Conservation (phyloP, 495 filamentous ascomycete species). For the Schizothecium vesticola region DNA sequence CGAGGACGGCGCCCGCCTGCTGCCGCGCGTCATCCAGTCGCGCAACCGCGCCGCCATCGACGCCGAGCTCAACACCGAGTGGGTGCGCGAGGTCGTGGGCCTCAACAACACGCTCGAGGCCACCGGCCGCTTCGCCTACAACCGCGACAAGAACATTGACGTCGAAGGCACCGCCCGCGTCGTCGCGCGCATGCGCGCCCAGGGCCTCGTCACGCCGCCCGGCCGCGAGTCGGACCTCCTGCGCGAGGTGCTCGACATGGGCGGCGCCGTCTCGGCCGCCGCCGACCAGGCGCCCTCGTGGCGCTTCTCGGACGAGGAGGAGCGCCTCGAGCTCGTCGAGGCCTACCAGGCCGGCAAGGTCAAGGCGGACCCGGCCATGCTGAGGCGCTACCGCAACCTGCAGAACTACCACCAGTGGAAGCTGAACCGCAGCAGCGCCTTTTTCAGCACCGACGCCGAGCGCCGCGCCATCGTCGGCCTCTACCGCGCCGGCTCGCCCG, state of each 20-base stretch:
- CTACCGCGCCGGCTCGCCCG: neutral
- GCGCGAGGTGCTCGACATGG: constrained; percentile 17
- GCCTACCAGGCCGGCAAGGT: neutral
- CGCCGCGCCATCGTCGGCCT: neutral
- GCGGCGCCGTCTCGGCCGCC: neutral
- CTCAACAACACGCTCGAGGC: constrained; percentile 10
- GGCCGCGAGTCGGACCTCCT: constrained; percentile 29
- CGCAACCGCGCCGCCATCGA: constrained; percentile 51
- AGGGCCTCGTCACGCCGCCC: constrained; percentile 25
- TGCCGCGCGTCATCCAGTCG: constrained; percentile 48
- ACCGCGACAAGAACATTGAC: constrained; percentile 33
- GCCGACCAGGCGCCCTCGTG: neutral
- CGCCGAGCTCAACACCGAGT: constrained; percentile 51
- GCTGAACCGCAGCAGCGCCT: neutral
- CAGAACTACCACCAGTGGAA: neutral
- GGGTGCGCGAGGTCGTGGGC: constrained; percentile 41
- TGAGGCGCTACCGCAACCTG: neutral
- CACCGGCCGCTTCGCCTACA: constrained; percentile 8
- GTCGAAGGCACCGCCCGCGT: constrained; percentile 22
- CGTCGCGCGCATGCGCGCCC: constrained; percentile 30
- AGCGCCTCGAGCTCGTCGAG: neutral
- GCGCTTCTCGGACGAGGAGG: neutral
- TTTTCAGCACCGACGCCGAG: neutral
- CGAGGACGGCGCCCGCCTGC: constrained; percentile 44
- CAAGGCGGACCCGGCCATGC: neutral